phyloP scores from a whole-genome alignment of 202 grass and related monocot species.

The Setaria viridis region DNA sequence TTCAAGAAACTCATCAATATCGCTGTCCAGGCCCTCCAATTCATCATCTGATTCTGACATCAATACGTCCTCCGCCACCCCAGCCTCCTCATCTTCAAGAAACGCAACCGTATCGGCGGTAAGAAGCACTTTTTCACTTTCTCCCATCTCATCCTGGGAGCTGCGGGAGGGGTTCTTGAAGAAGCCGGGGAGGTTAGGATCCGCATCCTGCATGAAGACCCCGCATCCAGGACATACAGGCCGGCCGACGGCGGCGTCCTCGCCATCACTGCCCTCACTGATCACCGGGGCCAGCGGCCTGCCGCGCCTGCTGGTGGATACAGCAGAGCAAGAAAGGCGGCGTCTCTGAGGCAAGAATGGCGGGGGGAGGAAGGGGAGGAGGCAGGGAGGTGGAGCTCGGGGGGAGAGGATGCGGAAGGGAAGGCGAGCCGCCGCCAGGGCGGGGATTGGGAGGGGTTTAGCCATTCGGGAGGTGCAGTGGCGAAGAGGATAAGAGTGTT shows the following conservation, averaged over 20 bases:
- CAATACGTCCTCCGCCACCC: neutral
- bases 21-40: slow-evolving; percentile 52
- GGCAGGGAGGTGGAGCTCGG: slow-evolving; percentile 10
- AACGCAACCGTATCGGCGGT: slow-evolving; percentile 35
- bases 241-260: slow-evolving; percentile 42
- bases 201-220: slow-evolving; percentile 89
- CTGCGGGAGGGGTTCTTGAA: slow-evolving; percentile 67
- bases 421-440: slow-evolving; percentile 19
- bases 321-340: slow-evolving; percentile 26
- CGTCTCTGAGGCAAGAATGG: slow-evolving; percentile 24
- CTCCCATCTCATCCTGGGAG: slow-evolving; percentile 30
- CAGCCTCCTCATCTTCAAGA: slow-evolving; percentile 43
- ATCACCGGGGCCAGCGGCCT: slow-evolving; percentile 46
- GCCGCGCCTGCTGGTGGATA: slow-evolving; percentile 36
- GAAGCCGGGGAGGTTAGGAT: slow-evolving; percentile 82
- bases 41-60: slow-evolving; percentile 49
- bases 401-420: slow-evolving; percentile 20
- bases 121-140: slow-evolving; percentile 11
- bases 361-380: slow-evolving; percentile 7
- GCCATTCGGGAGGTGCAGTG: slow-evolving; percentile 42
- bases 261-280: slow-evolving; percentile 79
- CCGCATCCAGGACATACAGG: slow-evolving; percentile 79
- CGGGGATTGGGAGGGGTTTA: slow-evolving; percentile 40
- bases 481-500: slow-evolving; percentile 5
- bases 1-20: slow-evolving; percentile 54